These are phyloP conservation scores for Solanum medicagineum DNA, from an alignment of 257 asterid genomes.

Conservation along the genomic window DNA sequence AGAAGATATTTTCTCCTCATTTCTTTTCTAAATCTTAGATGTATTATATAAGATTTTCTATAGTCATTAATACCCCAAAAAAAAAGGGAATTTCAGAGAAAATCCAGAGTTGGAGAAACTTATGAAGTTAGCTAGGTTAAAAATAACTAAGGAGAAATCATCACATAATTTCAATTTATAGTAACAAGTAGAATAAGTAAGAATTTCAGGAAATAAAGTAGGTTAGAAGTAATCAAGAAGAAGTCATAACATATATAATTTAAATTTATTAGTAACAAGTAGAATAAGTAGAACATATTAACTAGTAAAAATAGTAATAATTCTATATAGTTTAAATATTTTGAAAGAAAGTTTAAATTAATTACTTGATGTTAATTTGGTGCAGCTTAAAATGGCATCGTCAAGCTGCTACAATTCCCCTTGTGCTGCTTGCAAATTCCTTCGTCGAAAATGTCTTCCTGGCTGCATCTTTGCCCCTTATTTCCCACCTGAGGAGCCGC, in stretches of 20 bases:
- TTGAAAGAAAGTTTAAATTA: background rate
- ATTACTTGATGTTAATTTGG: background rate
- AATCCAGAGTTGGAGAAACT: background rate
- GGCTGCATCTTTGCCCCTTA: slow-evolving; percentile 32
- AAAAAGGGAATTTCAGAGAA: background rate
- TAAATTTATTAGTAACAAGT: background rate
- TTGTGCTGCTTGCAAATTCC: slow-evolving; percentile 48
- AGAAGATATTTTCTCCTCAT: background rate
- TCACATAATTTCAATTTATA: background rate
- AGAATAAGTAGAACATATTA: background rate
- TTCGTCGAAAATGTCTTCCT: slow-evolving; percentile 30
- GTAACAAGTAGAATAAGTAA: background rate
- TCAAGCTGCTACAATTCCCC: slow-evolving; percentile 32
- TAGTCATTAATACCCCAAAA: background rate
- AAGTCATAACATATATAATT: background rate
- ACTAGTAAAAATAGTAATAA: background rate
- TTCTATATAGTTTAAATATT: background rate
- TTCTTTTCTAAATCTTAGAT: background rate
- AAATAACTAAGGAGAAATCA: background rate
- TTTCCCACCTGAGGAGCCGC: slow-evolving; percentile 42
- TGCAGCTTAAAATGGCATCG: slow-evolving; percentile 26
- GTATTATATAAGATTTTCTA: background rate
- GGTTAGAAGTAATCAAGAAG: background rate
- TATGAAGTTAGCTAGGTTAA: background rate
- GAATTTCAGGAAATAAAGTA: background rate